Base-by-base conservation (phyloP, 495 filamentous ascomycete species). In the Letharia lupina region DNA sequence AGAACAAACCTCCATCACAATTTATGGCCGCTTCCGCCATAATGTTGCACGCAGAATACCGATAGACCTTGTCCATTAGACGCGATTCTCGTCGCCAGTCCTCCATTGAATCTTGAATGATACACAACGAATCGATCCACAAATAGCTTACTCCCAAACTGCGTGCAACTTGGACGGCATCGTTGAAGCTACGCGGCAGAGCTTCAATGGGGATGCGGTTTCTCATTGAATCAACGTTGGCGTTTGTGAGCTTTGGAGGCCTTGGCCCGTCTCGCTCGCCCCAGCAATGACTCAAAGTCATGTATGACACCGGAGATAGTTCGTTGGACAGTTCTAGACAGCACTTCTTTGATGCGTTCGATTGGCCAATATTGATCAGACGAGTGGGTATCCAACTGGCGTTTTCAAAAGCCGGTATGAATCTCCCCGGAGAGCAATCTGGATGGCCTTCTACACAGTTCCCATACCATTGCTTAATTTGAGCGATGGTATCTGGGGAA, bases 121-220 rank as follows among this genome's bases (percentile, higher is more conserved):
- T 76, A 47, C 74, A 76, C 9, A 77, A 56, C 10, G 68, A 73
- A 63, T 76, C 75, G 44, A 77, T 75, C 75, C 75, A 77, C 18
- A 77, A 7, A 64, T 75, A 75, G 10, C 61, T 35, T 28, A 67
- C 58, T 10, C 60, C 56, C 28, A 77, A 60, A 37, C 54, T 64
- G 23, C 61, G 54, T 16, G 67, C 62, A 54, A 73, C 45, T 18
- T 28, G 48, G 33, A 75, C 65, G 59, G 69, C 70, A 16, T 77
- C 69, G 62, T 70, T 66, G 62, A 76, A 76, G 6, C 72, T 74
- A 60, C 67, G 73, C 4, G 70, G 62, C 11, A 76, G 60, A n/a
- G 61, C 63, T 12, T 59, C 28, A 15, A 48, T n/a, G 40, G 66
- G 61, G 37, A 76, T 69, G 10, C 59, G 47, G 13, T 63, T 31